Evolutionary conservation across 257 asterid species (phyloP).

Genomic region (Craterostigma plantagineum): DNA sequence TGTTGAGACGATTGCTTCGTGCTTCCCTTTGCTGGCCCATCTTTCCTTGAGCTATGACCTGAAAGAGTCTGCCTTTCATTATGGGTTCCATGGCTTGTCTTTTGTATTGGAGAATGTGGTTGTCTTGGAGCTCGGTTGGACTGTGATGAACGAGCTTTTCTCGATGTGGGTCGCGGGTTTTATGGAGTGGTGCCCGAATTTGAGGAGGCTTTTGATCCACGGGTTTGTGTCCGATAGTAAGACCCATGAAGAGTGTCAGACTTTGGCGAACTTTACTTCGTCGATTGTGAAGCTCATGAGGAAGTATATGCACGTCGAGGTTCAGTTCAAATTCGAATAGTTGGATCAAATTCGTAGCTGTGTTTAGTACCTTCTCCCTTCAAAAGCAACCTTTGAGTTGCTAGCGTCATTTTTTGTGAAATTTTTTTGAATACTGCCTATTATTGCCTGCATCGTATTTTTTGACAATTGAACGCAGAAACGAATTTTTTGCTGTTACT

Average conservation of each 20-base stretch:
- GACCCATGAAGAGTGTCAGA: conserved; percentile 56
- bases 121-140: conserved; percentile 70
- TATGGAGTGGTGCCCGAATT: conserved; percentile 48
- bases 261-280: conserved; percentile 52
- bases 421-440: too few relatives aligned
- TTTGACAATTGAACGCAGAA: too few relatives aligned
- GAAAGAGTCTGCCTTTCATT: conserved; percentile 38
- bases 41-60: conserved; percentile 53
- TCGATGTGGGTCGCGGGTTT: conserved; percentile 51
- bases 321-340: conserved; percentile 52
- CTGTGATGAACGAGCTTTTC: conserved; percentile 42
- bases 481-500: too few relatives aligned
- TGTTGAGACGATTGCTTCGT: conserved; percentile 50
- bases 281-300: conserved; percentile 49
- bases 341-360: too few relatives aligned
- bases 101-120: conserved; percentile 44
- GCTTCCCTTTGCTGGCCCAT: conserved; percentile 48
- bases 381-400: too few relatives aligned
- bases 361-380: too few relatives aligned
- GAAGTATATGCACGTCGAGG: conserved; percentile 43
- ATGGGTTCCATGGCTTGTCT: conserved; percentile 34
- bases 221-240: conserved; percentile 71
- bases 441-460: too few relatives aligned
- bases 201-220: conserved; percentile 47
- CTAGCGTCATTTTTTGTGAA: too few relatives aligned